Base-by-base conservation (phyloP, 2,329 filamentous ascomycete genomes). In the Phoma sp. region DNA sequence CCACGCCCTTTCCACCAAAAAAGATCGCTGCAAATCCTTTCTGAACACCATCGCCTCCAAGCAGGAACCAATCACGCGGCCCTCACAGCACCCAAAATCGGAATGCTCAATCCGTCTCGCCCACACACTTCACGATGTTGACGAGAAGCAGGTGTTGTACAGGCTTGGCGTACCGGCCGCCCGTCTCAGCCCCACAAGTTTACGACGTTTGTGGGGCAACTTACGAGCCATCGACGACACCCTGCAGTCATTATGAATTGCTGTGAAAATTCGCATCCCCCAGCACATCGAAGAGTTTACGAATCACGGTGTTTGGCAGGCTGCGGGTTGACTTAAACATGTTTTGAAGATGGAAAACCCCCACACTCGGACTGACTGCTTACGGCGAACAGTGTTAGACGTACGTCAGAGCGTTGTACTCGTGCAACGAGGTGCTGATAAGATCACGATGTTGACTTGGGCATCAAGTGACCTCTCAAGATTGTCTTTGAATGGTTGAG, bases 141-240 rank as follows among this genome's bases (percentile, higher is more conserved):
- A 17, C n/a, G n/a, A 34, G 39, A 46, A 47, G 37, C 50, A 53
- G 37, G 42, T 33, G 42, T 42, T 21, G 42, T 23, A 14, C 21
- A 1, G 17, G 30, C 42, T 40, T 29, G 34, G 21, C 17, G 11
- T 17, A 23, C 15, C 30, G 21, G n/a, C 18, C n/a, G 25, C 17
- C 18, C 30, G 23, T n/a, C n/a, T n/a, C n/a, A n/a, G 42, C n/a
- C 46, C 46, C 36, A 48, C 45, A 33, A 26, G 21, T 29, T 23
- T 9, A 12, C 14, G 21, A 17, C 5, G 15, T 42, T 42, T 36
- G 42, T 53, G 49, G 48, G 29, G n/a, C 15, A 15, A 17, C 20
- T 29, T 23, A 30, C 7, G 42, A 47, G 42, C 49, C 49, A 47
- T 42, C 36, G 29, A 53, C 49, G 49, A 47, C 42, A 53, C 12